A percentile compares a stretch with the other conserved stretches of the same genome.
Evolutionary conservation across 2,329 filamentous ascomycete genomes (phyloP).

Genomic region (Acephala macrosclerotiorum): DNA sequence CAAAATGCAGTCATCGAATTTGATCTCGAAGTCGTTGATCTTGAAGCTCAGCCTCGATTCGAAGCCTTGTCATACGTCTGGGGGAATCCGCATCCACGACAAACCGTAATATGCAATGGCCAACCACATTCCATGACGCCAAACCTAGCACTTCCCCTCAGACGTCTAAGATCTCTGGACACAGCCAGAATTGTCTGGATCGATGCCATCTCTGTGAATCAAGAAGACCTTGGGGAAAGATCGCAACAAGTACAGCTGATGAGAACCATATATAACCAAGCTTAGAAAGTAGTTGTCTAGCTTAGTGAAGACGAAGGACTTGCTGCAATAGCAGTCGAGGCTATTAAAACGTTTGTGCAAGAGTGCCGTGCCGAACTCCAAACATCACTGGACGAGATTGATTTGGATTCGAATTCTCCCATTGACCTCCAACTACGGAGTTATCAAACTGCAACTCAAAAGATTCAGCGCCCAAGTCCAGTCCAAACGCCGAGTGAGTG

Average conservation of each 20-base stretch:
- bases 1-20: background rate
- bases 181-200: conserved; percentile 25
- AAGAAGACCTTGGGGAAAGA: conserved; percentile 19
- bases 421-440: background rate
- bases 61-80: conserved; percentile 41
- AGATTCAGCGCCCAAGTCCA: background rate
- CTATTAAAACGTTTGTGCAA: background rate
- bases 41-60: conserved; percentile 28
- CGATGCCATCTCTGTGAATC: conserved; percentile 32
- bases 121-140: background rate
- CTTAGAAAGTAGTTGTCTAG: conserved; percentile 26
- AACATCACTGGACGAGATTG: background rate
- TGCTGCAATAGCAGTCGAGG: background rate
- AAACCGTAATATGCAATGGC: background rate
- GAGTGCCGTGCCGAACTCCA: background rate
- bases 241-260: conserved; percentile 26
- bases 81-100: conserved; percentile 21
- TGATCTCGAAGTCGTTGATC: background rate
- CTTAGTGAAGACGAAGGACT: conserved; percentile 15
- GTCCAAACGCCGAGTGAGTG: background rate
- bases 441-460: background rate
- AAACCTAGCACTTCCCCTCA: background rate
- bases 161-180: background rate
- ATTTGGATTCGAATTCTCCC: background rate
- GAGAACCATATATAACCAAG: conserved; percentile 22